Conservation (phyloP, 371 early-diverging fungal species). For the Mucor circinelloides region DNA sequence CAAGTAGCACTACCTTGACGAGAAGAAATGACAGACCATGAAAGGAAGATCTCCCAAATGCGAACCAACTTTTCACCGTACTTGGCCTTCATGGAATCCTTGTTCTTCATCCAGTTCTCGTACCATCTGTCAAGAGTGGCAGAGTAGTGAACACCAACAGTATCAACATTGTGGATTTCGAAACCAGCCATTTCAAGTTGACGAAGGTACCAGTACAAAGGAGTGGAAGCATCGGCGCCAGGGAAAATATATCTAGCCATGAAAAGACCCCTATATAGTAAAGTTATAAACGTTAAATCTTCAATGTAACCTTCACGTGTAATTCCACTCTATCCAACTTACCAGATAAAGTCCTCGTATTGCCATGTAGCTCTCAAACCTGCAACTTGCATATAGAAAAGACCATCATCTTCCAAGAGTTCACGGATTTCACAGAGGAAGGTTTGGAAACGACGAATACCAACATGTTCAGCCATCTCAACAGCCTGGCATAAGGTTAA, state of each 20-base stretch:
- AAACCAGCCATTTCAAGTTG: conserved; percentile 94
- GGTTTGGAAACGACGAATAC: conserved; percentile 88
- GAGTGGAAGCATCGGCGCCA: conserved; percentile 96
- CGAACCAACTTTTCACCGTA: conserved; percentile 88
- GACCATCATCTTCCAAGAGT: conserved; percentile 95
- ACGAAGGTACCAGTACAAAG: conserved; percentile 90
- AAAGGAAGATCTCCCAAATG: conserved; percentile 95
- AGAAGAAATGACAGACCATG: conserved; percentile 93
- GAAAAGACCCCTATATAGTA: conserved; percentile 77
- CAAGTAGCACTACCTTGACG: conserved; percentile 96
- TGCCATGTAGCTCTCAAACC: conserved; percentile 91
- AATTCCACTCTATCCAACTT: conserved; percentile 6
- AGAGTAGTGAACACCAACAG: conserved; percentile 97
- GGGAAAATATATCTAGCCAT: conserved; percentile 99
- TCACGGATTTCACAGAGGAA: conserved; percentile 93
- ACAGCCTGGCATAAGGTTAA: conserved; percentile 54
- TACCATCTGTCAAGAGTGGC: conserved; percentile 96
- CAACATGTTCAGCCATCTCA: conserved; percentile 99
- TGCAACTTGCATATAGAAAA: conserved; percentile 97
- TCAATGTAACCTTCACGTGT: background rate
- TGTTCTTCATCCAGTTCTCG: conserved; percentile 95
- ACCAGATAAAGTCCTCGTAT: conserved; percentile 87
- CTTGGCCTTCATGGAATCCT: conserved; percentile 75
- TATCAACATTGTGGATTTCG: conserved; percentile 87
- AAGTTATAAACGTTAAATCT: conserved; percentile 27